These are phyloP conservation scores for Fusarium chaquense DNA, from an alignment of 2,329 filamentous ascomycete genomes.

Conservation along the genomic window DNA sequence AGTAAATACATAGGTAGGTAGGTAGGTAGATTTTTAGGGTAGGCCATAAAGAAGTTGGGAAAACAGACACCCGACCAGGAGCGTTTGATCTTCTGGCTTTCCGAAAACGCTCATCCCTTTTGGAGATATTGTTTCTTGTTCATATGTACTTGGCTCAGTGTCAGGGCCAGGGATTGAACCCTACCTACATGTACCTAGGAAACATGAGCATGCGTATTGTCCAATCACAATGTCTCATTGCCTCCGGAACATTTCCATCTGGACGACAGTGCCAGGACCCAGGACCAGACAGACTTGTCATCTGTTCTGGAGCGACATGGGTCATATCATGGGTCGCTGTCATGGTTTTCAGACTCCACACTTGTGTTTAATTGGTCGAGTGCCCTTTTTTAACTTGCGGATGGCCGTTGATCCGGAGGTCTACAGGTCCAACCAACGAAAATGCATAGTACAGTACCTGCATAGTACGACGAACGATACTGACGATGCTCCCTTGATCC, in stretches of 20 bases:
- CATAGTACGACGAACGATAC: neutral
- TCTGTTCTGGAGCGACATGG: conserved; percentile 31
- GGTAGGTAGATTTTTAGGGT: neutral
- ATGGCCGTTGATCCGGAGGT: conserved; percentile 33
- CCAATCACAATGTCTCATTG: conserved; percentile 19
- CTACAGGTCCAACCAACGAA: conserved; percentile 8
- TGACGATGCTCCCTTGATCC: conserved; percentile 17
- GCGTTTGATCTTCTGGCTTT: neutral
- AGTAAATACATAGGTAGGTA: neutral
- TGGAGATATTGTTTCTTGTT: conserved; percentile 17
- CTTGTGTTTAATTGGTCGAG: conserved; percentile 2
- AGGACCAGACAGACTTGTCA: conserved; percentile 24
- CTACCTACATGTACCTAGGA: neutral
- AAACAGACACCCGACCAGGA: neutral
- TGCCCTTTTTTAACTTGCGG: conserved; percentile 21
- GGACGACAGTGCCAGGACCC: conserved; percentile 5
- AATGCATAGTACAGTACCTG: neutral
- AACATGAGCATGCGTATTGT: conserved; percentile 10
- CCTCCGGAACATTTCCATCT: conserved; percentile 29
- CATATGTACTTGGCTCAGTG: neutral
- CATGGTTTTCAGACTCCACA: neutral
- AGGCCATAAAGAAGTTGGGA: conserved; percentile 13
- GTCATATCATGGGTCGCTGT: conserved; percentile 24
- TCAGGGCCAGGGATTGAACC: conserved; percentile 3
- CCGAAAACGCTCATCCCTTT: conserved; percentile 21